Percentiles rank a stretch among this genome's conserved stretches.
These are phyloP conservation scores for Colletotrichum lentis DNA, from an alignment of 2,329 filamentous ascomycete genomes.

Conservation along the genomic window DNA sequence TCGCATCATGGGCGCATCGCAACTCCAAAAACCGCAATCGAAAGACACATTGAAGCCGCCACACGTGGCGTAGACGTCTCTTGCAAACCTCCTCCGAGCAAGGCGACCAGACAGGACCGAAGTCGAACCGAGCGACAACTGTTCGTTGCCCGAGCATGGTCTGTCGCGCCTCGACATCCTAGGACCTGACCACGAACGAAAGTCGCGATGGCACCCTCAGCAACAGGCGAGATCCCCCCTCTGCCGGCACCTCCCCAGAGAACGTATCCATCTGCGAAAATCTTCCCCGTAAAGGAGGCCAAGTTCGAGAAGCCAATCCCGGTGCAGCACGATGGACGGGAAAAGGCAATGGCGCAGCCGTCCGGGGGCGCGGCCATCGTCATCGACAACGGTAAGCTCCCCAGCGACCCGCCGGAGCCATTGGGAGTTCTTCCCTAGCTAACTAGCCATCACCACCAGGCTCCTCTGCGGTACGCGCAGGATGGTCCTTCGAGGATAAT, in stretches of 20 bases:
- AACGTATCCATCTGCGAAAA: conserved; percentile 61
- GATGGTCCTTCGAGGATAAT: conserved; percentile 91
- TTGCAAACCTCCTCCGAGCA: background rate
- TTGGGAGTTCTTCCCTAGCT: conserved; percentile 26
- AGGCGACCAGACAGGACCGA: background rate
- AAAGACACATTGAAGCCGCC: conserved; percentile 30
- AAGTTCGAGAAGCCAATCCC: conserved; percentile 65
- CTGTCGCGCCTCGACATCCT: conserved; percentile 36
- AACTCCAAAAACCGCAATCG: conserved; percentile 22
- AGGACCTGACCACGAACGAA: conserved; percentile 40
- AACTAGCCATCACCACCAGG: conserved; percentile 59
- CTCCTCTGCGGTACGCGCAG: conserved; percentile 86
- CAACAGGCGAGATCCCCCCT: conserved; percentile 55
- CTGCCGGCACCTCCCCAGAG: conserved; percentile 52
- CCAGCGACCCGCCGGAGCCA: background rate
- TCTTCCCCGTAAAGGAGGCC: conserved; percentile 69
- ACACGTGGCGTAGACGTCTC: conserved; percentile 14
- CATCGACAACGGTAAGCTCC: conserved; percentile 87
- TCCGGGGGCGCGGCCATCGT: conserved; percentile 79
- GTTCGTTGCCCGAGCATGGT: conserved; percentile 28
- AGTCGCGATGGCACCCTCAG: conserved; percentile 61
- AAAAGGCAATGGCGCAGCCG: conserved; percentile 66
- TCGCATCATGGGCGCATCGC: conserved; percentile 41
- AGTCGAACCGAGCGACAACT: background rate
- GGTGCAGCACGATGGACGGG: conserved; percentile 72